Base-by-base conservation (phyloP, 1,139 yeast genomes). In the Pichia sp. region DNA sequence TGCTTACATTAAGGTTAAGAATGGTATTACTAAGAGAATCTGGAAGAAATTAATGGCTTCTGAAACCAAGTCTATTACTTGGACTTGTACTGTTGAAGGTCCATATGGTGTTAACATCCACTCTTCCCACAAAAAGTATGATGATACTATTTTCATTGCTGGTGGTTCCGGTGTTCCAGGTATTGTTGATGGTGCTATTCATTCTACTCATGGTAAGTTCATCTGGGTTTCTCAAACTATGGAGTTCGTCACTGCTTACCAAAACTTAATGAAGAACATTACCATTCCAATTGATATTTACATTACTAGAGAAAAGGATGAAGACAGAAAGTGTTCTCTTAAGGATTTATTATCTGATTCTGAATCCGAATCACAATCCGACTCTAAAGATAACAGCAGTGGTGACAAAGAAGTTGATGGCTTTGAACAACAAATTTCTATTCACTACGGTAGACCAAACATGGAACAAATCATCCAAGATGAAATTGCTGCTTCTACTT, bases 151-250 rank as follows among this genome's bases (percentile, higher is more conserved):
- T 18, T 69, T 85, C 42, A 57, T 85, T 46, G 81, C 84, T 1
- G 86, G 90, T 52, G 91, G 91, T 39, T 79, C 82, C 48, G 95
- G 94, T 53, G 73, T 85, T 52, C 86, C 94, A 4, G 84, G 85
- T 27, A 44, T 51, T 28, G 70, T 65, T 48, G 67, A 69, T 36
- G 75, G 70, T 54, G 71, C 72, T 5, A 55, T 61, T 34, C 63
- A 66, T 42, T 58, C 45, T 14, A 10, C 42, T 2, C 27, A 22
- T 3, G 50, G 47, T 21, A 53, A 49, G 21, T 36, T 53, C 14
- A 27, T 54, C 14, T 55, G 53, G 55, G 37, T 55, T 28, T 43
- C 44, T 3, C 47, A 33, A 41, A 41, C 43, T 11, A 20, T 50
- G 14, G 7, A 42, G 3, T 30, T 33, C 4, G 40, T 47, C 19